phyloP scores from a whole-genome alignment of 225 moss, liverwort and hornwort genomes.

The Climacium dendroides region DNA sequence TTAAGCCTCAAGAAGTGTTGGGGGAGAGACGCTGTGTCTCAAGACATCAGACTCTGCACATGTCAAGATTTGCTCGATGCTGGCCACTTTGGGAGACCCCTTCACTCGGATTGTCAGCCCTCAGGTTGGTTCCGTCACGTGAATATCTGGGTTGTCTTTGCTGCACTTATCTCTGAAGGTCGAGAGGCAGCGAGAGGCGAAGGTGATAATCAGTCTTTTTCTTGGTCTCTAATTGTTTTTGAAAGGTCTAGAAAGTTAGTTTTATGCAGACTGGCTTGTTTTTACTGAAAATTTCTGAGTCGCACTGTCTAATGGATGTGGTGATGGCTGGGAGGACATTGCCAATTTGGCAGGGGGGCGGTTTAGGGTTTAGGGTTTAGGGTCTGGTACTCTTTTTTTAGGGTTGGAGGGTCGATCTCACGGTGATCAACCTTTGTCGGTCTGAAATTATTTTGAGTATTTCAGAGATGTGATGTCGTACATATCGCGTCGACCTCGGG shows the following conservation, averaged over 20 bases:
- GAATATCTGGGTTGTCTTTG: neutral
- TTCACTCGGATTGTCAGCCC: constrained; percentile 75
- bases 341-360: no score
- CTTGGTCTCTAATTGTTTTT: neutral
- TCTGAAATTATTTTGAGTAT: neutral
- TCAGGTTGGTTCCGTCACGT: constrained; percentile 16
- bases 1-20: constrained; percentile 48
- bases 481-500: neutral
- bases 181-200: neutral
- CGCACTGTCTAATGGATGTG: neutral
- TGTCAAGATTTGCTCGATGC: constrained; percentile 60
- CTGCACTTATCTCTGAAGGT: neutral
- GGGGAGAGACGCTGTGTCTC: constrained; percentile 43
- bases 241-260: neutral
- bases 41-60: constrained; percentile 51
- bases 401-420: neutral
- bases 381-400: neutral
- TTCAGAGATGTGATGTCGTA: neutral
- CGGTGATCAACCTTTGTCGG: no score
- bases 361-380: neutral
- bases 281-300: neutral
- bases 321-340: neutral
- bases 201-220: neutral
- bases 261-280: neutral
- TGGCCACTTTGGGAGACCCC: constrained; percentile 64